Evolutionary conservation across 768 basidiomycete genomes (phyloP), one percentile per base, ranked within the genome.

Genomic region (Cantharellus anzutake): DNA sequence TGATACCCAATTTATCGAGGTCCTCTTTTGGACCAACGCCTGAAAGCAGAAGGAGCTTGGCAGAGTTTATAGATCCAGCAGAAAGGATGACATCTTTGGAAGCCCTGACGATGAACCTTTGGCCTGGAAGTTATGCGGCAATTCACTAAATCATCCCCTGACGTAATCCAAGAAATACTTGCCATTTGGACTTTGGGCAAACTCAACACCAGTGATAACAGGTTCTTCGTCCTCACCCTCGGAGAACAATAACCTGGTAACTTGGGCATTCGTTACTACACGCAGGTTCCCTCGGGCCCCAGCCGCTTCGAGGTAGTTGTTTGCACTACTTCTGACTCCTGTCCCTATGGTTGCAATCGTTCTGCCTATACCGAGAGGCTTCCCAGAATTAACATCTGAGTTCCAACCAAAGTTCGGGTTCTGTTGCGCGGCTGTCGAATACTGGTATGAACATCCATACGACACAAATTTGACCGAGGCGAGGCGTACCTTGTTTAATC

Each of bases 221-320:
- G 50, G 50, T 11, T 59, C 59, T 35, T 63, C 60, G 3, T 59
- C 61, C 44, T 48, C 44, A 29, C 29, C 29, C 44, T 29, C 58
- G 20, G 20, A 29, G 62, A 41, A 59, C 53, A 63, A 20, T 5
- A 64, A 5, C 29, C 48, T 63, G 4, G 41, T 39, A 3, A 64
- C 63, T 16, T 51, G 59, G n/a, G 53, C 55, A 14, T 51, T 68
- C 34, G 72, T 59, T 20, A 74, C 61, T 34, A 75, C 68, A 48
- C 70, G 66, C 11, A 76, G 64, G 60, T 75, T 74, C 5, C 66
- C 62, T 2, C 73, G 71, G 4, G 68, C 60, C 3, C 66, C 75
- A 75, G 3, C 62, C 63, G 35, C 64, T 66, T 41, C 72, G 35
- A 55, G 52, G 35, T 55, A 55, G 35, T 55, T 37, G 35, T 11